Base-by-base conservation (phyloP, 2,329 filamentous ascomycete species). In the Xylaria polymorpha region DNA sequence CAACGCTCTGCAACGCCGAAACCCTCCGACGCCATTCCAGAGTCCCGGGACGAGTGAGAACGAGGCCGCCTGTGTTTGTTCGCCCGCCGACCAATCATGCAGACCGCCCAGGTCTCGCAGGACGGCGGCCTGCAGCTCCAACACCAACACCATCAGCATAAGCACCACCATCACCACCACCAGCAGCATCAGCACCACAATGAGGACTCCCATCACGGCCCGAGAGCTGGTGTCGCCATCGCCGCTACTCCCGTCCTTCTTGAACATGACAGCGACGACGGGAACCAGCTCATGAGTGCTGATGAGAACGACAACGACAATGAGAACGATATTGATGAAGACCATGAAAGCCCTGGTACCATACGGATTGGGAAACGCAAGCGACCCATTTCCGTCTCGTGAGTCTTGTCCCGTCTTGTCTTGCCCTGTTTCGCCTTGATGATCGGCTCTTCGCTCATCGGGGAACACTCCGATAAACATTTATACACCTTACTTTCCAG, bases 311-410 rank as follows among this genome's bases (percentile, higher is more conserved):
- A 65, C 10, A 61, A 61, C 32, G 57, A 60, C 20, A 60, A 60
- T 9, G 57, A 65, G 14, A 61, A 48, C 43, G 58, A 61, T 43
- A 50, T 25, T 10, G 58, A 83, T 66, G 72, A 78, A 37, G 76
- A 79, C 62, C 74, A 77, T 57, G 76, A 79, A 39, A 75, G 75
- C 61, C 70, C 74, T 46, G 82, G 85, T 60, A 76, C 79, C 25
- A 78, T 78, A 37, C 82, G 81, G 61, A 81, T 78, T 69, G 83
- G 85, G 67, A 90, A 90, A 79, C 85, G 88, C 71, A 90, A 89
- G 78, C 83, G 88, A 67, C 86, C 86, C 68, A 83, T 88, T 59
- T 88, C 87, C 68, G 87, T 89, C 69, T 89, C 87, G 87, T 89
- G 84, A 75, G 50, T 70, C 41, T 22, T 48, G 62, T 37, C 44